These are phyloP conservation scores for Candida pseudocylindracea DNA, from an alignment of 1,139 yeast species.

Conservation along the genomic window DNA sequence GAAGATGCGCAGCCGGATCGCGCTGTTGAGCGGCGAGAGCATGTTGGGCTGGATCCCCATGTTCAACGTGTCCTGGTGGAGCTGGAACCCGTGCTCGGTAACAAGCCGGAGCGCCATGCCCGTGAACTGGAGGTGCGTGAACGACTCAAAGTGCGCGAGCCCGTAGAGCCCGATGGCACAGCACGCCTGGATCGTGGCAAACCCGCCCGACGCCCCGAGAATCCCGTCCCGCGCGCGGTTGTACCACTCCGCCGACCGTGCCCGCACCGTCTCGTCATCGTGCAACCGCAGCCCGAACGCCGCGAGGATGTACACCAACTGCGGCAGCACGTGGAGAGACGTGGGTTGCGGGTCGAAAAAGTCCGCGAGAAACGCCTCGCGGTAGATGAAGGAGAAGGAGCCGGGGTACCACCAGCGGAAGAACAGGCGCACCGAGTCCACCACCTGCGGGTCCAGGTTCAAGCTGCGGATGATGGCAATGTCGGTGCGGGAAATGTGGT, in stretches of 20 bases:
- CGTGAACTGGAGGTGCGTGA: background rate
- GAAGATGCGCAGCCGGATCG: background rate
- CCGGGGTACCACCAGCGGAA: constrained; percentile 1
- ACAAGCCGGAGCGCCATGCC: constrained; percentile 1
- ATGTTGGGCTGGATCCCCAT: background rate
- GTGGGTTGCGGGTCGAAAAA: background rate
- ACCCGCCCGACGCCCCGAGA: background rate
- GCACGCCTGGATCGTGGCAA: constrained; percentile 1
- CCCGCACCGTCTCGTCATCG: background rate
- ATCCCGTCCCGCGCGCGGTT: background rate
- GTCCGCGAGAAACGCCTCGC: background rate
- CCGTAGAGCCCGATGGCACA: background rate
- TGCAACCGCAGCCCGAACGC: constrained; percentile 1
- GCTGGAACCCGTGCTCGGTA: constrained; percentile 1
- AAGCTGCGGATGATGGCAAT: no score
- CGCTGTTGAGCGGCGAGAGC: background rate
- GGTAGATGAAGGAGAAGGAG: background rate
- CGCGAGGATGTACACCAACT: background rate
- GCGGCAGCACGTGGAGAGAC: background rate
- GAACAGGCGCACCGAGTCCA: constrained; percentile 1
- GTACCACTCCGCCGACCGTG: background rate
- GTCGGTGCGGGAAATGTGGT: no score
- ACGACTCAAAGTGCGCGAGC: background rate
- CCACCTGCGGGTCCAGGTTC: background rate
- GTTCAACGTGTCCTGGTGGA: background rate